These are phyloP conservation scores for Mycena sanguinolenta DNA, from an alignment of 768 basidiomycete species.

Conservation along the genomic window DNA sequence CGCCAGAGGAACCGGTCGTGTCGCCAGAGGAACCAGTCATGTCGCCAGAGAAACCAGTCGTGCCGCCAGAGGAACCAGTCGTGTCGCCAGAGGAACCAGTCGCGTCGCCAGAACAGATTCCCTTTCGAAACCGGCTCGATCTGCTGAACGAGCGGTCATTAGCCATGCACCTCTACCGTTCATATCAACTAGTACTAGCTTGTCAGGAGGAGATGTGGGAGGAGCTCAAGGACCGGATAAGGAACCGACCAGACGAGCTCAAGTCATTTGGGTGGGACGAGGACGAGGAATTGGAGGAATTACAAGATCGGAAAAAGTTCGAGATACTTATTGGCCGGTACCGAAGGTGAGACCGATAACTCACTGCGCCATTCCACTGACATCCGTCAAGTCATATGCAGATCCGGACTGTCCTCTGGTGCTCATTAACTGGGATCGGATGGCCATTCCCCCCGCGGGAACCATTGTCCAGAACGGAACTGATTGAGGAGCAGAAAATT, in stretches of 20 bases:
- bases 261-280: constrained; percentile 78
- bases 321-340: constrained; percentile 72
- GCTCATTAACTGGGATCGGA: constrained; percentile 68
- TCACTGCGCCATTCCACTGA: constrained; percentile 10
- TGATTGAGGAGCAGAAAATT: constrained; percentile 75
- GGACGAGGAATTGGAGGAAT: constrained; percentile 70
- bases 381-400: constrained; percentile 69
- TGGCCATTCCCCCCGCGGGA: constrained; percentile 73
- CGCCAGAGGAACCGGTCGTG: too few relatives aligned
- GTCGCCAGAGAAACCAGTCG: too few relatives aligned
- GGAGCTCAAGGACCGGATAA: constrained; percentile 72
- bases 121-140: constrained; percentile 58
- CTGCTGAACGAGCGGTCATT: constrained; percentile 70
- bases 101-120: constrained; percentile 50
- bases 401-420: constrained; percentile 75
- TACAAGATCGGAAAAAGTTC: constrained; percentile 69
- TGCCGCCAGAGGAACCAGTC: too few relatives aligned
- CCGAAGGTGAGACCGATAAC: constrained; percentile 56
- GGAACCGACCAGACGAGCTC: constrained; percentile 67
- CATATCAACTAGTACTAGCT: constrained; percentile 71
- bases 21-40: too few relatives aligned
- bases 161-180: constrained; percentile 78
- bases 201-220: constrained; percentile 87
- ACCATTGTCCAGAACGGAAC: constrained; percentile 75
- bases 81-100: constrained; percentile 54